phyloP scores from a whole-genome alignment of 768 basidiomycete genomes.

The Russula olivacea region DNA sequence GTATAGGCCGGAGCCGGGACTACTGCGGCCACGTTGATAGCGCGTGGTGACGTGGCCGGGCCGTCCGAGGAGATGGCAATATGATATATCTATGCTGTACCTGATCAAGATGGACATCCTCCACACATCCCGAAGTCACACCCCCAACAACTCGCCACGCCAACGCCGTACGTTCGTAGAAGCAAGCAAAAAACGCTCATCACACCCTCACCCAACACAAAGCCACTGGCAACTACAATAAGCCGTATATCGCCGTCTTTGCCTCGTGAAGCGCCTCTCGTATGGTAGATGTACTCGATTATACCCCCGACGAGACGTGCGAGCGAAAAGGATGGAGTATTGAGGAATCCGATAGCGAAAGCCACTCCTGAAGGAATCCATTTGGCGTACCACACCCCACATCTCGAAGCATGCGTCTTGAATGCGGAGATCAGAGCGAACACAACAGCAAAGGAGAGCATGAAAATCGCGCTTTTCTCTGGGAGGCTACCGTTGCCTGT shows the following conservation, averaged over 20 bases:
- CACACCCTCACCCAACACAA: constrained; percentile 93
- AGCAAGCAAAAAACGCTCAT: constrained; percentile 74
- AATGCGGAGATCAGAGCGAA: constrained; percentile 63
- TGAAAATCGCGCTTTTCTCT: constrained; percentile 64
- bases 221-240: constrained; percentile 88
- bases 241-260: constrained; percentile 60
- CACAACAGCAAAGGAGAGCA: constrained; percentile 67
- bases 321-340: constrained; percentile 91
- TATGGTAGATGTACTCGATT: constrained; percentile 64
- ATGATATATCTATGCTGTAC: not conserved
- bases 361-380: constrained; percentile 92
- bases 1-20: constrained; percentile 2
- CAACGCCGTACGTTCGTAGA: constrained; percentile 68
- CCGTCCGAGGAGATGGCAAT: not conserved
- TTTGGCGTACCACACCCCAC: constrained; percentile 49
- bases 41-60: constrained; percentile 13
- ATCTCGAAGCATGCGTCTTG: constrained; percentile 54
- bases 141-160: constrained; percentile 79
- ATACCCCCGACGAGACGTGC: constrained; percentile 86
- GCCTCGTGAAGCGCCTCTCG: constrained; percentile 40
- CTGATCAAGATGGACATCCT: constrained; percentile 39
- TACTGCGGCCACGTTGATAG: constrained; percentile 13
- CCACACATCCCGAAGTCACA: constrained; percentile 72
- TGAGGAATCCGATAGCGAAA: constrained; percentile 93
- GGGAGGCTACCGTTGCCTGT: constrained; percentile 81